Evolutionary conservation across 2,329 filamentous ascomycete species (phyloP), one percentile per base, ranked within the genome.

Genomic region (Venturiaceae sp.): DNA sequence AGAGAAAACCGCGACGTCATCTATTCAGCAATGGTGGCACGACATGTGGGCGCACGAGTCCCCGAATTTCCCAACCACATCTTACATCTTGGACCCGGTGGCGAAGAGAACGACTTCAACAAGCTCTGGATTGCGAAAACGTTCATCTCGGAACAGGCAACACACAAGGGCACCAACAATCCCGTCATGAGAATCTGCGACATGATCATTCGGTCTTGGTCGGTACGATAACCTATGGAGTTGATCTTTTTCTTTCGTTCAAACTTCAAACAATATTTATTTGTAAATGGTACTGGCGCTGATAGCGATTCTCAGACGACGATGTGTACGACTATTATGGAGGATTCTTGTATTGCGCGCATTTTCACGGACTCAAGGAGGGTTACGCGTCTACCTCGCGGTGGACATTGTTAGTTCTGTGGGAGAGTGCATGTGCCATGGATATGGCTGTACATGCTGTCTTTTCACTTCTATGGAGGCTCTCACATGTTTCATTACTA

Each of bases 1-100:
- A 82, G 86, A 26, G 92, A 96, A 73, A 94, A 92, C 66, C 84
- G 92, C 57, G 91, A 96, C 69, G 86, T 96, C 19, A 82, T 96
- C 59, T 96, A 96, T 72, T 94, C 89, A 0, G 86, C 96, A 63
- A 89, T 88, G 8, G 83, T 95, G 58, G 84, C 88, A 16, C 84
- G 90, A 28, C 84, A 92, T 62, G 78, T 91, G 54, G 85, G 87
- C 50, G 83, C 84, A 33, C 82, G 84, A 14, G 67, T 75, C 60
- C 69, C 72, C 16, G 73, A 75, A 28, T 77, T 77, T 63, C 71
- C 75, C 8, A 73, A 75, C 52, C 5, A 39, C 60, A 60, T 64
- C 69, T 57, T 67, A 68, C 13, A 68, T 71, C 23, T 50, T 26
- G 28, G 71, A 66, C 61, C 70, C 71, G 54, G 52, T 68, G 44